phyloP scores from a whole-genome alignment of 345 rosid species.

The Syzygium aromaticum region DNA sequence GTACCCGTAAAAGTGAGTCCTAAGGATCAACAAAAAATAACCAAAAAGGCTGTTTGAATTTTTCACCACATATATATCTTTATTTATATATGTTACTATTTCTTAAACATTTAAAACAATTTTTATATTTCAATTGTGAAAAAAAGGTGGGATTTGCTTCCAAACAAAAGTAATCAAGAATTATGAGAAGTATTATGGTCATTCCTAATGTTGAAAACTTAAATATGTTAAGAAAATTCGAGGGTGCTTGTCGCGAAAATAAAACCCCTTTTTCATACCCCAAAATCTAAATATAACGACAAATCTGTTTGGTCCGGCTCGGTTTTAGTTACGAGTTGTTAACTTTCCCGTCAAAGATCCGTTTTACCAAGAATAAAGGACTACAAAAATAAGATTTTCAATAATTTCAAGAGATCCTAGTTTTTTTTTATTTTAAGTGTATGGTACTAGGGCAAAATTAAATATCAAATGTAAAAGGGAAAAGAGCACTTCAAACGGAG shows the following conservation, averaged over 20 bases:
- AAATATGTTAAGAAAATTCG: not conserved
- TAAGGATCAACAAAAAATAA: not conserved
- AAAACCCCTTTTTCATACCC: not conserved
- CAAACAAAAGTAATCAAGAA: not conserved
- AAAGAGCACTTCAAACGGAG: not conserved
- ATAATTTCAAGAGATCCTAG: not conserved
- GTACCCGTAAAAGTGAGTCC: not conserved
- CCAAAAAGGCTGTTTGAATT: not conserved
- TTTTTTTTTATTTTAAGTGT: not conserved
- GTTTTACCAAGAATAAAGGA: not conserved
- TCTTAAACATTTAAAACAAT: not conserved
- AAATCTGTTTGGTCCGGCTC: not conserved
- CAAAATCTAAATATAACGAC: not conserved
- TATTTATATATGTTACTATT: not conserved
- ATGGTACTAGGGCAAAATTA: not conserved
- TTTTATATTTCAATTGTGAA: not conserved
- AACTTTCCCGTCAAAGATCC: not conserved
- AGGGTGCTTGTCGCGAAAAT: not conserved
- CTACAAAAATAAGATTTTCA: not conserved
- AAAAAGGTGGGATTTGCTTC: not conserved
- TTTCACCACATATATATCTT: not conserved
- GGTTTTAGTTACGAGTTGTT: not conserved
- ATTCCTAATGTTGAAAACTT: not conserved
- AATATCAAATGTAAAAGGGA: not conserved
- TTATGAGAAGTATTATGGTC: not conserved